Base-by-base conservation (phyloP, 768 basidiomycete species). In the Basidioascus undulatus region DNA sequence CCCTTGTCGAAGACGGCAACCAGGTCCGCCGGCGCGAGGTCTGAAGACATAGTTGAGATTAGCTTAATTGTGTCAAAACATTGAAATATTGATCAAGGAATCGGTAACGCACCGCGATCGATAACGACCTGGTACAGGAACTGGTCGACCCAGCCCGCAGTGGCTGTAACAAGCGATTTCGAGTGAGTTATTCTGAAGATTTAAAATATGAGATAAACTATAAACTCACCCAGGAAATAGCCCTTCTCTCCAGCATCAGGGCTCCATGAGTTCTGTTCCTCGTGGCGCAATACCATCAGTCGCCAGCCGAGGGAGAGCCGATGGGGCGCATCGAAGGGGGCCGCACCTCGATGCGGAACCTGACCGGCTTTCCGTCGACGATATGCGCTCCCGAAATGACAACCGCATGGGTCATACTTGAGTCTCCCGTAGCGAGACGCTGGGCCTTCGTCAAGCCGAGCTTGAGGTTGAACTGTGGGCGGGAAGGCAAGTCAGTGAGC, bases 71-170 rank as follows among this genome's bases (percentile, higher is more conserved):
- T 11, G 8, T 13, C n/a, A 41, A 28, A 49, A 19, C n/a, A n/a
- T n/a, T n/a, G n/a, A n/a, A n/a, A n/a, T n/a, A n/a, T n/a, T n/a
- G 35, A 21, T 26, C 19, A 32, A 32, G 40, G 69, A 65, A 57
- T 74, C 76, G 38, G 80, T 82, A 15, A 81, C 71, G 10, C 26
- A 28, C 11, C 10, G n/a, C 13, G 49, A 46, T 3, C n/a, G n/a
- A n/a, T n/a, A n/a, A 92, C 89, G 20, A 89, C 73, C 59, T 96
- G 89, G 61, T 83, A 96, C 23, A 89, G 81, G 54, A 71, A 82
- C 76, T 94, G 65, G 42, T 76, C 74, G 58, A 94, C 94, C 87
- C 89, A 96, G 1, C 49, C 54, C 6, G 50, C 41, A 2, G 38
- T 35, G 15, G 36, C 42, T 35, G 35, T 12, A 15, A 26, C 20